These are phyloP conservation scores for Starmera caribaea DNA, from an alignment of 805 yeast genomes.

Conservation along the genomic window DNA sequence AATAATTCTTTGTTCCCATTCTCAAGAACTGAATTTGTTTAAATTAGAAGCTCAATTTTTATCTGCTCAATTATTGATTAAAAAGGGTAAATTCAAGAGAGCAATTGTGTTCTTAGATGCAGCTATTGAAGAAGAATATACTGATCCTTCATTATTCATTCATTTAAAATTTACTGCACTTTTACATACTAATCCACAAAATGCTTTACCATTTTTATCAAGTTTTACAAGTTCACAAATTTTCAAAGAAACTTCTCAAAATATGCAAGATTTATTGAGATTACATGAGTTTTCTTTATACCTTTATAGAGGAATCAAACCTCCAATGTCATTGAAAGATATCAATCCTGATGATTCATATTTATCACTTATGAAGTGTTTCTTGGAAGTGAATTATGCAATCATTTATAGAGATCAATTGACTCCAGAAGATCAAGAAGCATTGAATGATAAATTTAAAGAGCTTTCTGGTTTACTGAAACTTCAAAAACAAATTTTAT, in stretches of 20 bases:
- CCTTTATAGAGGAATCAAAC: constrained; percentile 6
- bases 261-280: constrained; percentile 2
- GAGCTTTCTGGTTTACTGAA: too few species aligned
- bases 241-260: not conserved
- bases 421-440: too few species aligned
- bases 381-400: not conserved
- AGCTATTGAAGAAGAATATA: not conserved
- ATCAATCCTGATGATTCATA: not conserved
- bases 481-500: not conserved
- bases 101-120: constrained; percentile 3
- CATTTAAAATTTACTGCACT: constrained; percentile 5
- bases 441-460: too few species aligned
- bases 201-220: constrained; percentile 6
- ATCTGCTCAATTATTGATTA: constrained; percentile 1
- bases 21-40: not conserved
- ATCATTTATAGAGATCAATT: not conserved
- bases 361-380: not conserved
- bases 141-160: constrained; percentile 2
- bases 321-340: not conserved
- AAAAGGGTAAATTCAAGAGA: constrained; percentile 4
- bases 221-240: not conserved
- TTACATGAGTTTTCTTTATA: constrained; percentile 7
- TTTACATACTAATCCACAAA: constrained; percentile 4
- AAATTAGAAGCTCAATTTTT: constrained; percentile 4
- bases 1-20: constrained; percentile 8